Evolutionary conservation across 805 yeast species (phyloP).

Genomic region (Saturnispora halmiae): DNA sequence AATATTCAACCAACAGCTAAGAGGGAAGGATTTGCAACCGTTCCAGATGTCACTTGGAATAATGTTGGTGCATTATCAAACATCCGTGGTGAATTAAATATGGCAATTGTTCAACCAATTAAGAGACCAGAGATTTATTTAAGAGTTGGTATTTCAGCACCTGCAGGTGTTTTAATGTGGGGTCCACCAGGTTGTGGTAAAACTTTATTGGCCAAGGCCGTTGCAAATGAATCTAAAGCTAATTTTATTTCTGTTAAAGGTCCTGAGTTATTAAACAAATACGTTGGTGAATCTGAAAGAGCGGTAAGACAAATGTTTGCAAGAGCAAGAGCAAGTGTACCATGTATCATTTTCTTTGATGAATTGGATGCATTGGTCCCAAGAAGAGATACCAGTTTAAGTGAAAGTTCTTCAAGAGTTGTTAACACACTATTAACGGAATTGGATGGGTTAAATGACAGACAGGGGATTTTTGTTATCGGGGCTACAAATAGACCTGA

Average conservation of each 20-base stretch:
- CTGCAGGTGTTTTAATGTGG: slow-evolving; percentile 96
- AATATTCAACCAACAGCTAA: slow-evolving; percentile 95
- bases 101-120: slow-evolving; percentile 97
- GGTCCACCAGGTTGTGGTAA: slow-evolving; percentile 99
- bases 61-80: slow-evolving; percentile 83
- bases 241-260: slow-evolving; percentile 94
- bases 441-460: slow-evolving; percentile 86
- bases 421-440: slow-evolving; percentile 93
- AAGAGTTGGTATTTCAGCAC: slow-evolving; percentile 90
- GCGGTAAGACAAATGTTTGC: slow-evolving; percentile 90
- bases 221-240: slow-evolving; percentile 94
- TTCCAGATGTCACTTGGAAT: slow-evolving; percentile 95
- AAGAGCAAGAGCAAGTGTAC: slow-evolving; percentile 90
- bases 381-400: slow-evolving; percentile 75
- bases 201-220: slow-evolving; percentile 92
- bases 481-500: slow-evolving; percentile 98
- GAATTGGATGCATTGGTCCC: slow-evolving; percentile 96
- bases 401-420: slow-evolving; percentile 87
- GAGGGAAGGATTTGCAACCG: slow-evolving; percentile 97
- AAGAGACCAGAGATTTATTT: slow-evolving; percentile 82
- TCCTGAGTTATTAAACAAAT: slow-evolving; percentile 90
- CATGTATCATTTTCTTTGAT: slow-evolving; percentile 90
- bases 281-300: slow-evolving; percentile 91
- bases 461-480: slow-evolving; percentile 87
- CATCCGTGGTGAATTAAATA: slow-evolving; percentile 82